Evolutionary conservation across 495 filamentous ascomycete genomes (phyloP).

Genomic region (Podospora sp.): DNA sequence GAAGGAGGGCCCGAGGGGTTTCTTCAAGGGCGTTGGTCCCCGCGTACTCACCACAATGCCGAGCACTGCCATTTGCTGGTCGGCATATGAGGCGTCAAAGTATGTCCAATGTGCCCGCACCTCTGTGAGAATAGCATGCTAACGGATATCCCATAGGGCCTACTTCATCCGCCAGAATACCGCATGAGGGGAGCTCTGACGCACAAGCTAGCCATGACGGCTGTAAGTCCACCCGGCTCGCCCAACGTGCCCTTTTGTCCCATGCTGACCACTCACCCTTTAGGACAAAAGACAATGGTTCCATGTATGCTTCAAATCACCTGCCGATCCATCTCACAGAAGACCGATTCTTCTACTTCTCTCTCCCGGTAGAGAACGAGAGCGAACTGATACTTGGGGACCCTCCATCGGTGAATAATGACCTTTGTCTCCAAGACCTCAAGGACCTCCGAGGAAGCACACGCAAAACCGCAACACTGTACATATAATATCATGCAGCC

Average conservation of each 20-base stretch:
- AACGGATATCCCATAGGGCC: slow-evolving; percentile 44
- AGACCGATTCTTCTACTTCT: too few relatives aligned
- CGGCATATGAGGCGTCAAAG: slow-evolving; percentile 64
- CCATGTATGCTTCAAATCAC: background rate
- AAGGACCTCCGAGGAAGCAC: background rate
- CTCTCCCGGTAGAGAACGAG: too few relatives aligned
- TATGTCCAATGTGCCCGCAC: slow-evolving; percentile 34
- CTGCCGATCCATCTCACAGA: too few relatives aligned
- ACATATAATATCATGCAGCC: background rate
- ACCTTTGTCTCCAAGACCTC: background rate
- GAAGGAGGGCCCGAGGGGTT: slow-evolving; percentile 81
- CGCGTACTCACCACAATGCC: slow-evolving; percentile 96
- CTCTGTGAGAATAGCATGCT: background rate
- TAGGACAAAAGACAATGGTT: background rate
- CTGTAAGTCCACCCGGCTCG: background rate
- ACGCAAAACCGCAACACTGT: background rate
- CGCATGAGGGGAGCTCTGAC: background rate
- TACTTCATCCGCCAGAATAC: slow-evolving; percentile 58
- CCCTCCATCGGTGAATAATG: too few relatives aligned
- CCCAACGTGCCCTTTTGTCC: background rate
- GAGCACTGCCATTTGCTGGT: slow-evolving; percentile 98
- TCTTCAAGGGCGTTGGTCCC: slow-evolving; percentile 89
- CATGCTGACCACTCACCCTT: background rate
- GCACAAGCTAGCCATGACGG: background rate
- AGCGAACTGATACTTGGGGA: too few relatives aligned